phyloP scores from a whole-genome alignment of 1,139 yeast species.

The Zygoascus sp. region DNA sequence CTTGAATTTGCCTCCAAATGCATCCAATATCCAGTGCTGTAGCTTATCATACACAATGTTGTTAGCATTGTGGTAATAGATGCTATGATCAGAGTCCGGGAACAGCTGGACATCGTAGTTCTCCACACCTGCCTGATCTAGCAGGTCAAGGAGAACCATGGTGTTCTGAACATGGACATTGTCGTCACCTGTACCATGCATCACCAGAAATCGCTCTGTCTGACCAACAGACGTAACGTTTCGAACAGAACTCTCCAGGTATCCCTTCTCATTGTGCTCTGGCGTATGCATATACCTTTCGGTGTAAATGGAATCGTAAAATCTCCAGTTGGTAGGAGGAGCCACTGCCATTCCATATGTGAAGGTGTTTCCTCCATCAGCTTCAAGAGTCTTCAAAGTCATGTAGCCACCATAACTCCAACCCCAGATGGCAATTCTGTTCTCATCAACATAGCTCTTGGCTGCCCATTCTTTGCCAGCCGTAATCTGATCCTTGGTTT shows the following conservation, averaged over 20 bases:
- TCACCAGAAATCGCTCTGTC: constrained; percentile 67
- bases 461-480: constrained; percentile 61
- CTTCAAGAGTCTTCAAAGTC: constrained; percentile 70
- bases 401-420: constrained; percentile 89
- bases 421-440: constrained; percentile 88
- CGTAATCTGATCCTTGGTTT: constrained; percentile 71
- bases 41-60: constrained; percentile 70
- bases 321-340: constrained; percentile 79
- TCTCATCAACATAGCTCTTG: constrained; percentile 51
- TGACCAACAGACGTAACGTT: constrained; percentile 46
- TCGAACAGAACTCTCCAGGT: constrained; percentile 42
- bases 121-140: constrained; percentile 58
- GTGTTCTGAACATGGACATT: constrained; percentile 93
- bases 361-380: constrained; percentile 62
- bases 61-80: constrained; percentile 73
- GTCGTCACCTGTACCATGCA: constrained; percentile 98
- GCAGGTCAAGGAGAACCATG: constrained; percentile 62
- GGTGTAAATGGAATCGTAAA: constrained; percentile 79
- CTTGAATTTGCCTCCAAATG: constrained; percentile 55
- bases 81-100: constrained; percentile 91
- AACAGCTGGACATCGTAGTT: constrained; percentile 87
- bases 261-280: constrained; percentile 49
- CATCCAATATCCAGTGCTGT: constrained; percentile 64
- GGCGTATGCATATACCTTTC: constrained; percentile 87
- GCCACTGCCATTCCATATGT: constrained; percentile 85